Conservation (phyloP, 176 grass and related monocot species). For the Musa troglodytarum region DNA sequence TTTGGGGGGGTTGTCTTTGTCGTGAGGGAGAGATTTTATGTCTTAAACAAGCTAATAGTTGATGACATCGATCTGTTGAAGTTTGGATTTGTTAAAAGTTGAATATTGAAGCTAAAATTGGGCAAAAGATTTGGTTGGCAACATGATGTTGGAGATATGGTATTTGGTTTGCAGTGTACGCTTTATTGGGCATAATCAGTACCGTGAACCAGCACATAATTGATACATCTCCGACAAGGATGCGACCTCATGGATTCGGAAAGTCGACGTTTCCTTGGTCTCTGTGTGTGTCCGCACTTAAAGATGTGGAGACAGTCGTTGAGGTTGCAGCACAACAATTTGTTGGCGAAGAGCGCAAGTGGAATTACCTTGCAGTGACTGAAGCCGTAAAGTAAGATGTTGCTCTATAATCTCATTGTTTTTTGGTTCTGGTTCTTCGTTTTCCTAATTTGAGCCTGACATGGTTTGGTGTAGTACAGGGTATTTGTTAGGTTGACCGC, state of each 20-base stretch:
- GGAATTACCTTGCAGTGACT: slow-evolving; percentile 70
- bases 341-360: slow-evolving; percentile 76
- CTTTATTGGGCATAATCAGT: slow-evolving; percentile 80
- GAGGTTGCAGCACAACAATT: slow-evolving; percentile 87
- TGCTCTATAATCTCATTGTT: slow-evolving; percentile 13
- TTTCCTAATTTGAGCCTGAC: background rate
- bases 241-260: slow-evolving; percentile 22
- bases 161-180: slow-evolving; percentile 56
- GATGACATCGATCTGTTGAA: background rate
- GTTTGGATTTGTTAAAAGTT: background rate
- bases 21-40: background rate
- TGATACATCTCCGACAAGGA: slow-evolving; percentile 36
- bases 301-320: slow-evolving; percentile 83
- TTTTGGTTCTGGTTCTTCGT: background rate
- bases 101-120: background rate
- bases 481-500: slow-evolving; percentile 69
- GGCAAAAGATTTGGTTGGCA: background rate
- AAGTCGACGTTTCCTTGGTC: slow-evolving; percentile 58
- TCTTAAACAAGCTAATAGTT: background rate
- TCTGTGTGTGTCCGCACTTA: slow-evolving; percentile 68
- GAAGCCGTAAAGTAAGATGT: slow-evolving; percentile 77
- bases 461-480: slow-evolving; percentile 27
- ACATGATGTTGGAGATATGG: background rate
- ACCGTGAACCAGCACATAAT: slow-evolving; percentile 96
- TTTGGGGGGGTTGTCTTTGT: background rate